Evolutionary conservation across 2,329 filamentous ascomycete species (phyloP), one percentile per base, ranked within the genome.

Genomic region (Magnaporthiopsis poae): DNA sequence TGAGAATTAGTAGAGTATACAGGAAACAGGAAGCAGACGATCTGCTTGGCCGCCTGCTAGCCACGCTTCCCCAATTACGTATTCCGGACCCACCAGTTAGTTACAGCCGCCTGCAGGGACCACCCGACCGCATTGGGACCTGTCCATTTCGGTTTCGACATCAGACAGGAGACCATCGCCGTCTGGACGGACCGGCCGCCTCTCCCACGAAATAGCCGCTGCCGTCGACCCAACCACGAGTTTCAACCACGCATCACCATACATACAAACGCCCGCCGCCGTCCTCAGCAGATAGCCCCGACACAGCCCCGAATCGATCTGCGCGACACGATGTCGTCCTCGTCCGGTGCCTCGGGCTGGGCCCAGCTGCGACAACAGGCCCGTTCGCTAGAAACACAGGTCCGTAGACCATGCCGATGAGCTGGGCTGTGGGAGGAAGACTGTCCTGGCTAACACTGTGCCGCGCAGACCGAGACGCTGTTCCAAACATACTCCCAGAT

Each of bases 281-380:
- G 8, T 21, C 9, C 46, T 5, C 21, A 25, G 21, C n/a, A 8
- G 46, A 25, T 13, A n/a, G 18, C 46, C 21, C 1, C 46, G 21
- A 25, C 46, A 56, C 12, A n/a, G 21, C 63, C 63, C 31, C 25
- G 27, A 18, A 63, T 33, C 63, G 7, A n/a, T 59, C 59, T 21
- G n/a, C 27, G 35, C 12, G 33, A 56, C 46, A 86, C 35, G 35
- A 65, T 65, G 64, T 21, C 64, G 33, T 65, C 46, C 21, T 56
- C 64, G 18, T 65, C 64, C n/a, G 64, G 64, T 36, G 52, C 56
- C 69, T 82, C 85, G 69, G 89, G 92, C 80, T 99, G 95, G 95
- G 89, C 92, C 74, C 92, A 97, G 80, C 84, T 98, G 71, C 90
- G 95, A 73, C 92, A 97, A 77, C 94, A 98, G 79, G 91, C 92